Base-by-base conservation (phyloP, 805 yeast genomes). In the Hanseniaspora lindneri region DNA sequence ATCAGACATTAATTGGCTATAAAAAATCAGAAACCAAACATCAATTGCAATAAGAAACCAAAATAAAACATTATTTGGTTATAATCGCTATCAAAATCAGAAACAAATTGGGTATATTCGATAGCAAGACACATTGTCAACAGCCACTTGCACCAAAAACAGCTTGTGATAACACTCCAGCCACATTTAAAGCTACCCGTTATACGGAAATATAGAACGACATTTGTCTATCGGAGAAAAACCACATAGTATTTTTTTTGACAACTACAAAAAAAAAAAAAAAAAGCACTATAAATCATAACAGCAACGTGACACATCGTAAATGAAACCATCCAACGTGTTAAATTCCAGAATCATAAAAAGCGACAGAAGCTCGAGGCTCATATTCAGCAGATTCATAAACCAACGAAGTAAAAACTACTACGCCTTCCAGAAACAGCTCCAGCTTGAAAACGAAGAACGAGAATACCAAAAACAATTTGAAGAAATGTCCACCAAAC, bases 401-500 rank as follows among this genome's bases (percentile, higher is more conserved):
- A 35, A 20, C 27, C 23, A 27, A 25, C 16, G 23, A 10, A 39
- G 33, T 17, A 13, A 17, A 39, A 25, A 24, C 14, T 28, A 25
- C 32, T 39, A 39, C 32, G 11, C 19, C 13, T 24, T 27, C 3
- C 33, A 39, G n/a, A 39, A 24, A 25, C 8, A 24, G 27, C 7
- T 27, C 4, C 8, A 17, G 14, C n/a, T 19, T 16, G 33, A 39
- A 11, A 19, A n/a, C 20, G 27, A 35, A 21, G 35, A 34, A 30
- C 28, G 23, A 33, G 24, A n/a, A 32, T 23, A 20, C 20, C 9
- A 7, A 8, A 17, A n/a, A n/a, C 37, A 40, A 47, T 17, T 23
- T 35, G 41, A 36, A 47, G 21, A 35, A 39, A 52, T 17, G 51
- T 54, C 20, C 28, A 44, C 27, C 34, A 25, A 66, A n/a, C 77